Evolutionary conservation across 805 yeast species (phyloP).

Genomic region (Teunomyces kruisii): DNA sequence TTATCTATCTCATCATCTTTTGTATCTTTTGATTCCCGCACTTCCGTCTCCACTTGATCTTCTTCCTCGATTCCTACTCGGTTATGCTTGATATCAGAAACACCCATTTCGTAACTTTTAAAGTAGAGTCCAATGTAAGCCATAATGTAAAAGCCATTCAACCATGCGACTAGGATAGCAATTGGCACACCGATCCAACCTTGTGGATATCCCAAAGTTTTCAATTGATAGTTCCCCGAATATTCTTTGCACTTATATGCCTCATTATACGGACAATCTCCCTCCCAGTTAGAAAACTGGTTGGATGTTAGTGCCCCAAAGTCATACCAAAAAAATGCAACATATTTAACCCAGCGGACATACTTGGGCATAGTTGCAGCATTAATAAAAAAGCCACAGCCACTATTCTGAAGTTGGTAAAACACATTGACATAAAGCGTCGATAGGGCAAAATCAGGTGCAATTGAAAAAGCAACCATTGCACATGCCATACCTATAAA

Average conservation of each 20-base stretch:
- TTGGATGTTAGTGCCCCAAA: conserved; percentile 68
- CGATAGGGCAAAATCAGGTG: conserved; percentile 62
- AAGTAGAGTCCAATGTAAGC: conserved; percentile 14
- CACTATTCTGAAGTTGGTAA: conserved; percentile 72
- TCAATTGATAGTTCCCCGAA: conserved; percentile 21
- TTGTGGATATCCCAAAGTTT: conserved; percentile 20
- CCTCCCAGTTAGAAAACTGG: conserved; percentile 61
- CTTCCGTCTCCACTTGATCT: neutral
- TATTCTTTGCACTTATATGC: conserved; percentile 17
- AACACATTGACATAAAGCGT: conserved; percentile 60
- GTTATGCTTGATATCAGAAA: conserved; percentile 21
- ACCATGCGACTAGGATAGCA: conserved; percentile 21
- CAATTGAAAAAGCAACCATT: conserved; percentile 50
- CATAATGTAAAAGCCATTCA: conserved; percentile 17
- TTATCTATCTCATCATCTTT: neutral
- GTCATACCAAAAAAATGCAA: conserved; percentile 75
- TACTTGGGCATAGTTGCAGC: conserved; percentile 76
- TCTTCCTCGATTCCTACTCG: conserved; percentile 18
- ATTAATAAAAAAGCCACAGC: conserved; percentile 79
- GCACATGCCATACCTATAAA: conserved; percentile 58
- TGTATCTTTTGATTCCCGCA: conserved; percentile 6
- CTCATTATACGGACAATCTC: conserved; percentile 48
- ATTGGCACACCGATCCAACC: conserved; percentile 23
- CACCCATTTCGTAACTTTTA: conserved; percentile 21
- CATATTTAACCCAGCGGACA: conserved; percentile 80